A percentile compares a stretch with the other conserved stretches of the same genome.
Conservation (phyloP, 331 rosid genomes). For the Stylosanthes scabra region DNA sequence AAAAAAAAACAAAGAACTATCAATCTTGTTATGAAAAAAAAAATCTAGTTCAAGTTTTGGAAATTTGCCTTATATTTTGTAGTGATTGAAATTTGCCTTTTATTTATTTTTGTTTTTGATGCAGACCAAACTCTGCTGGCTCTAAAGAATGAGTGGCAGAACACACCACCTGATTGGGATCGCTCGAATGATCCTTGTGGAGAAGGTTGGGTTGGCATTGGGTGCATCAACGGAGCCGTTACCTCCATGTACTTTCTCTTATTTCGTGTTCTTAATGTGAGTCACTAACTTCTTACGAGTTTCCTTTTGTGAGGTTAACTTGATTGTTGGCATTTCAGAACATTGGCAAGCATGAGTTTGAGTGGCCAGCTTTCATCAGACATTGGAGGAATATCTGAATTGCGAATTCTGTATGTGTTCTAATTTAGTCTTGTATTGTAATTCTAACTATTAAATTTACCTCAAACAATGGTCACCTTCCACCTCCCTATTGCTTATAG, state of each 20-base stretch:
- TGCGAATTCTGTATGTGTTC: slow-evolving; percentile 51
- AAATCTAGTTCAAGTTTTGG: background rate
- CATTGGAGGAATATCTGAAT: slow-evolving; percentile 52
- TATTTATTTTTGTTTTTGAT: slow-evolving; percentile 9
- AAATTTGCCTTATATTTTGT: slow-evolving; percentile 6
- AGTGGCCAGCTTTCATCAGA: slow-evolving; percentile 62
- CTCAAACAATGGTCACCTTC: slow-evolving; percentile 23
- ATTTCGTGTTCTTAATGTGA: slow-evolving; percentile 3
- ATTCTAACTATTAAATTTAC: background rate
- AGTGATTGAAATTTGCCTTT: slow-evolving; percentile 24
- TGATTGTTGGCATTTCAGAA: slow-evolving; percentile 47
- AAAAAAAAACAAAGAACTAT: no score
- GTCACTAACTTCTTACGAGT: slow-evolving; percentile 15
- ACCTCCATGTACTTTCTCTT: slow-evolving; percentile 52
- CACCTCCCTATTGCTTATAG: background rate
- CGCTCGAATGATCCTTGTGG: slow-evolving; percentile 60
- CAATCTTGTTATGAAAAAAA: background rate
- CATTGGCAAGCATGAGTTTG: slow-evolving; percentile 53
- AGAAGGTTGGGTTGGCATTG: slow-evolving; percentile 61
- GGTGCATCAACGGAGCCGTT: slow-evolving; percentile 51
- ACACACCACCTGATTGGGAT: slow-evolving; percentile 58
- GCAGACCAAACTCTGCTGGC: slow-evolving; percentile 52
- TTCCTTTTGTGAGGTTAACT: slow-evolving; percentile 15
- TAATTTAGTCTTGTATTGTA: slow-evolving; percentile 11
- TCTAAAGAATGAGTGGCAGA: slow-evolving; percentile 42